These are phyloP conservation scores for Aureobasidium subglaciale DNA, from an alignment of 2,329 filamentous ascomycete genomes.

Conservation along the genomic window DNA sequence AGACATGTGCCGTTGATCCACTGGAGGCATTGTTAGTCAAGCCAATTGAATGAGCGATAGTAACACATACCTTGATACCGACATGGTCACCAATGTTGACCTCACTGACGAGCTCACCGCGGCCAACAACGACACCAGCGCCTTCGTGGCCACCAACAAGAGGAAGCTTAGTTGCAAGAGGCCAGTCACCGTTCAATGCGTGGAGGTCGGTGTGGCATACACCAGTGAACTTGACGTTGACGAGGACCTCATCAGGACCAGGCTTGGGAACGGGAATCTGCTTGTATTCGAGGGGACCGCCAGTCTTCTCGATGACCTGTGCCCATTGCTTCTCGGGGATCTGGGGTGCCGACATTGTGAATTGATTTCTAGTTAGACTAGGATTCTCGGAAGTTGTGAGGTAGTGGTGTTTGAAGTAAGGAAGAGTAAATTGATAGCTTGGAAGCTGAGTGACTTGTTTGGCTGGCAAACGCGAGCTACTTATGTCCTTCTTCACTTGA, in stretches of 20 bases:
- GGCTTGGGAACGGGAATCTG: conserved; percentile 75
- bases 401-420: background rate
- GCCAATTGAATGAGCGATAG: background rate
- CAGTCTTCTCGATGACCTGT: conserved; percentile 77
- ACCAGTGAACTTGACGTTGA: conserved; percentile 85
- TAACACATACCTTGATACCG: conserved; percentile 56
- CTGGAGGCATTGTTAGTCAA: conserved; percentile 22
- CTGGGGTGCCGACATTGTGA: conserved; percentile 11
- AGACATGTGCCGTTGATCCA: conserved; percentile 90
- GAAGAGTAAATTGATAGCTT: background rate
- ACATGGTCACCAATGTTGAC: conserved; percentile 76
- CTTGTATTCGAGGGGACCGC: conserved; percentile 63
- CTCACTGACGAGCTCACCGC: conserved; percentile 68
- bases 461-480: background rate
- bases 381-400: background rate
- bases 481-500: conserved; percentile 4
- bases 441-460: background rate
- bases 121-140: conserved; percentile 75
- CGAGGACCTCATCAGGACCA: conserved; percentile 80
- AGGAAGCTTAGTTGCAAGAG: conserved; percentile 71
- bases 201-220: conserved; percentile 85
- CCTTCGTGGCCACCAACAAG: conserved; percentile 75
- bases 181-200: conserved; percentile 86
- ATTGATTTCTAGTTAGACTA: background rate
- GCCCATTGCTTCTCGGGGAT: conserved; percentile 86